A percentile compares a stretch with the other conserved stretches of the same genome.
Evolutionary conservation across 768 basidiomycete genomes (phyloP).

Genomic region (Psilocybe subaeruginosa): DNA sequence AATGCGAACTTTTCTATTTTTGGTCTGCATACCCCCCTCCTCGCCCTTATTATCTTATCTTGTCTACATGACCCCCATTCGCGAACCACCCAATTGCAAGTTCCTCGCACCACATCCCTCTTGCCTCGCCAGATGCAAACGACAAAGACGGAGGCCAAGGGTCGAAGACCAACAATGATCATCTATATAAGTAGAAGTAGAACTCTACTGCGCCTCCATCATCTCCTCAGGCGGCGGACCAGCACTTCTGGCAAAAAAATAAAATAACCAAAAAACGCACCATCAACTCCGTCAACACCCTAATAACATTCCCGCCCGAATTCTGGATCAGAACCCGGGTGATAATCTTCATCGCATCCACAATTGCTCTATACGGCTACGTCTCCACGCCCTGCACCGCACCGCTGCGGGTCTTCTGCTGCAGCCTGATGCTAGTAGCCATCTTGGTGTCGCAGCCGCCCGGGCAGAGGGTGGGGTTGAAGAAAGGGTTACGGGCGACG

Average conservation of each 20-base stretch:
- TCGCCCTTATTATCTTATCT: no score
- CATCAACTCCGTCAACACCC: constrained; percentile 90
- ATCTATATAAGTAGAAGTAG: no score
- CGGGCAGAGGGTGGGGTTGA: constrained; percentile 92
- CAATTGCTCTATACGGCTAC: constrained; percentile 90
- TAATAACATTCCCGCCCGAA: constrained; percentile 91
- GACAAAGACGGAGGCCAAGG: no score
- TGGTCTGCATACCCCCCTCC: no score
- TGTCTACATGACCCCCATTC: no score
- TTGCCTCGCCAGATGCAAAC: no score
- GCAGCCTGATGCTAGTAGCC: constrained; percentile 90
- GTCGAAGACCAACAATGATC: no score
- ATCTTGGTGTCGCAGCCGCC: constrained; percentile 99
- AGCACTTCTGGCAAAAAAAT: constrained; percentile 24
- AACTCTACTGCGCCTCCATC: constrained; percentile 31
- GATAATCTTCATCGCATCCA: constrained; percentile 97
- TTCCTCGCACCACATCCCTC: no score
- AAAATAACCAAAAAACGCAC: constrained; percentile 42
- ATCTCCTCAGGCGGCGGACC: constrained; percentile 62
- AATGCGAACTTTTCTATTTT: no score
- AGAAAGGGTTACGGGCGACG: constrained; percentile 95
- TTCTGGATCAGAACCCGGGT: constrained; percentile 95
- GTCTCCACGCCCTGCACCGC: constrained; percentile 76
- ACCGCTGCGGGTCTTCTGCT: constrained; percentile 75
- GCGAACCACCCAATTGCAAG: no score